Evolutionary conservation across 2,329 filamentous ascomycete species (phyloP), one percentile per base, ranked within the genome.

Genomic region (Ophiostoma montium): DNA sequence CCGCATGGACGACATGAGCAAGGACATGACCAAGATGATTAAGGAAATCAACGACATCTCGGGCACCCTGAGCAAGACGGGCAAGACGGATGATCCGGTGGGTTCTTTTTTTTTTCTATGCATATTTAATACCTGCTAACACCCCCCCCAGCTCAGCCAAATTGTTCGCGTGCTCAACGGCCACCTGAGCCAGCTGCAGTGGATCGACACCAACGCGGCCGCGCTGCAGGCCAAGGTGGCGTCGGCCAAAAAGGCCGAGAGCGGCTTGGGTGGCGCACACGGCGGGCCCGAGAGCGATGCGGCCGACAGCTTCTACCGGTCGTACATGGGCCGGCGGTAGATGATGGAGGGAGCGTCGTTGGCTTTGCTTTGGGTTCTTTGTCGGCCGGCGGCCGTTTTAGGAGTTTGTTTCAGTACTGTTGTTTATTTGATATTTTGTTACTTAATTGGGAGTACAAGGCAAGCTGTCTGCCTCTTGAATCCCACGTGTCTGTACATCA

Each of bases 1-100:
- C 61, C 80, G 86, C 56, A 72, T 98, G 55, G 89, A 94, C 51
- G 88, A 94, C 58, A 94, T 96, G 79, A 88, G 87, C 61, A 86
- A 87, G 62, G 88, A 95, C 62, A 72, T 98, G 54, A 81, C 80
- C 44, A 90, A 87, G 67, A 96, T 98, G 88, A 94, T 98, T 58
- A 89, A 94, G 62, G 92, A 96, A 66, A 94, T 98, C 62, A 98
- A 98, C 63, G 80, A 82, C 57, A 90, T 94, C 54, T 92, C 86
- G n/a, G 77, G 85, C 49, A 87, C 82, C 21, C 70, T 98, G 56
- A 90, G 80, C 73, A 95, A 94, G 74, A 87, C 84, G 51, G 83
- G 76, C 66, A 94, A 94, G 66, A 78, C 86, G 27, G 86, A 92
- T 63, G 86, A 92, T 66, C 86, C 86, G 57, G 86, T 92, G 75